phyloP scores from a whole-genome alignment of 2,329 filamentous ascomycete genomes.

The Blumeriella jaapii region DNA sequence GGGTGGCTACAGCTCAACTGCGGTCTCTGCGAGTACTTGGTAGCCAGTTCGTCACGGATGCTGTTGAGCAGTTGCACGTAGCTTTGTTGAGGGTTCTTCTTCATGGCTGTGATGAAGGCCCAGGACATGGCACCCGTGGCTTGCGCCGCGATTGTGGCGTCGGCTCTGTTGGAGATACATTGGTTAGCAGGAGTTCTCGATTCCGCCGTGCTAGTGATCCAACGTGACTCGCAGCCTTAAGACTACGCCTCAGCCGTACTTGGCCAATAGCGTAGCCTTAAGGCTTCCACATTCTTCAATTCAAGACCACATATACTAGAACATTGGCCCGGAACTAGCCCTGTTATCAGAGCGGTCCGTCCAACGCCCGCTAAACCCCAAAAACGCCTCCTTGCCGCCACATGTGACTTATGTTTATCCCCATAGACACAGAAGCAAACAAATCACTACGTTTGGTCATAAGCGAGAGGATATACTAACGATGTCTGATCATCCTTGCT shows the following conservation, averaged over 20 bases:
- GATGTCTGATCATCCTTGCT: slow-evolving; percentile 94
- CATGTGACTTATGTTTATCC: slow-evolving; percentile 52
- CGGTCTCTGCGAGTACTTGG: slow-evolving; percentile 87
- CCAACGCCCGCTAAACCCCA: slow-evolving; percentile 18
- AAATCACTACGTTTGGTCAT: slow-evolving; percentile 49
- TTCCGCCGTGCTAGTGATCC: slow-evolving; percentile 14
- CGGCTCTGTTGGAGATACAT: slow-evolving; percentile 48
- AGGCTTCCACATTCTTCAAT: slow-evolving; percentile 17
- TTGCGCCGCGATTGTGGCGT: slow-evolving; percentile 72
- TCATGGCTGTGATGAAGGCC: slow-evolving; percentile 85
- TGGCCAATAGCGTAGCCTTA: slow-evolving; percentile 19
- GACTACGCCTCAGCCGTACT: slow-evolving; percentile 20
- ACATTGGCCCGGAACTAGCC: slow-evolving; percentile 15
- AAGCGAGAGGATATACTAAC: slow-evolving; percentile 41
- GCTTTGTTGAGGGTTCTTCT: slow-evolving; percentile 88
- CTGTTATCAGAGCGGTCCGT: slow-evolving; percentile 13
- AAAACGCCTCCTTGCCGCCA: slow-evolving; percentile 39
- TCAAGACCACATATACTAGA: slow-evolving; percentile 10
- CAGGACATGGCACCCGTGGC: slow-evolving; percentile 97
- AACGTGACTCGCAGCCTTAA: slow-evolving; percentile 27
- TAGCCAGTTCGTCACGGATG: slow-evolving; percentile 77
- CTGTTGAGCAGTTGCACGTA: slow-evolving; percentile 94
- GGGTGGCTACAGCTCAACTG: slow-evolving; percentile 95
- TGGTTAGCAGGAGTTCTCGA: too few species aligned
- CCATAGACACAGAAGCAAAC: slow-evolving; percentile 44